Base-by-base conservation (phyloP, 2,329 filamentous ascomycete genomes). In the Alternaria burnsii region DNA sequence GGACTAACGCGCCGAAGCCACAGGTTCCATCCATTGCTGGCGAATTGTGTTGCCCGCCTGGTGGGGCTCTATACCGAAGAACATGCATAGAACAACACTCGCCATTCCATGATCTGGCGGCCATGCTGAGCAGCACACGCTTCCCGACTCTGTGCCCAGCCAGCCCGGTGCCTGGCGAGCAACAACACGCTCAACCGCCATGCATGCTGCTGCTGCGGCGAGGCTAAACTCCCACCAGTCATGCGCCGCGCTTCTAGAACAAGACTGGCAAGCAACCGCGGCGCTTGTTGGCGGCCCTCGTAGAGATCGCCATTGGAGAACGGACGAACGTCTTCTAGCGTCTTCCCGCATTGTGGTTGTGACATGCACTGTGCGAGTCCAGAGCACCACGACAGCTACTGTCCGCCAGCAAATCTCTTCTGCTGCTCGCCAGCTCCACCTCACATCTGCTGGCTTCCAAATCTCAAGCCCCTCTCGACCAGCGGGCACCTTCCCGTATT, bases 141-240 rank as follows among this genome's bases (percentile, higher is more conserved):
- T 8, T 43, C 50, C 14, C 9, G 32, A 16, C 28, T 8, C 18
- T 36, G n/a, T 30, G 43, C 43, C 36, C 51, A 26, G 34, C 20
- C 34, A 41, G 14, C 48, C 20, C 36, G 24, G 51, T 59, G 57
- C 57, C 52, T 59, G 44, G 46, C 41, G 34, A 38, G 36, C 48
- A 52, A 20, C 24, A 40, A 26, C 24, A 26, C 55, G 46, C 52
- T 28, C 51, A 54, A 22, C 57, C 42, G 52, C 28, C 43, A 40
- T 40, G 36, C 36, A 20, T 41, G 18, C 38, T 38, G 32, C 46
- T 2, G 34, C 16, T 7, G 16, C 34, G 20, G 12, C 43, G 16
- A 41, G 43, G 30, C 58, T 50, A 57, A 63, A 47, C 44, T 52
- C 53, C 52, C 47, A 59, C 62, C 62, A 59, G 22, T 59, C 62